phyloP scores from a whole-genome alignment of 768 basidiomycete genomes.

The Lactarius pseudohatsudake region DNA sequence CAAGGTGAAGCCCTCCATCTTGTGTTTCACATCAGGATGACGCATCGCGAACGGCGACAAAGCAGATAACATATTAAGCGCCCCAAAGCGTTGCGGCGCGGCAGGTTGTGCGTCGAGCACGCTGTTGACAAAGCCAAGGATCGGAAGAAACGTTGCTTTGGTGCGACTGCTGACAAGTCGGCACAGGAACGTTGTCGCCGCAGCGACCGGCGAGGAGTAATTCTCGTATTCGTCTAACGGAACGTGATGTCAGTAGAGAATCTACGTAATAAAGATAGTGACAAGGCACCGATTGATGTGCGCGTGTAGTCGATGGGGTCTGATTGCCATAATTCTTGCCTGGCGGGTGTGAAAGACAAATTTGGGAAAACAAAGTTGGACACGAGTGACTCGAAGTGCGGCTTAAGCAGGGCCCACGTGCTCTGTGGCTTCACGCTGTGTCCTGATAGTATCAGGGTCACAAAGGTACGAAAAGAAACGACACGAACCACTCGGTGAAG shows the following conservation, averaged over 20 bases:
- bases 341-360: conserved; percentile 70
- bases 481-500: conserved; percentile 79
- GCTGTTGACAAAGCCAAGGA: conserved; percentile 73
- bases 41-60: conserved; percentile 80
- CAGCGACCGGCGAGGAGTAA: conserved; percentile 71
- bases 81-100: conserved; percentile 75
- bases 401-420: conserved; percentile 87
- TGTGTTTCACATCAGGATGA: conserved; percentile 74
- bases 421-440: conserved; percentile 85
- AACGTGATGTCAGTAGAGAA: conserved; percentile 11
- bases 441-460: conserved; percentile 9
- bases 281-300: conserved; percentile 58
- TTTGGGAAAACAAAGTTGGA: conserved; percentile 84
- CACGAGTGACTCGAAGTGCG: conserved; percentile 77
- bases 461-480: not conserved
- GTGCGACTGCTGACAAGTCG: conserved; percentile 77
- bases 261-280: not conserved
- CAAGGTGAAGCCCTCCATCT: conserved; percentile 76
- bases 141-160: conserved; percentile 77
- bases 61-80: conserved; percentile 76
- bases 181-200: conserved; percentile 79
- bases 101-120: conserved; percentile 65
- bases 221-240: conserved; percentile 81
- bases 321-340: conserved; percentile 69
- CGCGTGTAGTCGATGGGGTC: conserved; percentile 86